Percentiles rank a stretch among this genome's conserved stretches.
Evolutionary conservation across 169 alveolate genomes (phyloP).

Genomic region (Toxoplasma gondii): DNA sequence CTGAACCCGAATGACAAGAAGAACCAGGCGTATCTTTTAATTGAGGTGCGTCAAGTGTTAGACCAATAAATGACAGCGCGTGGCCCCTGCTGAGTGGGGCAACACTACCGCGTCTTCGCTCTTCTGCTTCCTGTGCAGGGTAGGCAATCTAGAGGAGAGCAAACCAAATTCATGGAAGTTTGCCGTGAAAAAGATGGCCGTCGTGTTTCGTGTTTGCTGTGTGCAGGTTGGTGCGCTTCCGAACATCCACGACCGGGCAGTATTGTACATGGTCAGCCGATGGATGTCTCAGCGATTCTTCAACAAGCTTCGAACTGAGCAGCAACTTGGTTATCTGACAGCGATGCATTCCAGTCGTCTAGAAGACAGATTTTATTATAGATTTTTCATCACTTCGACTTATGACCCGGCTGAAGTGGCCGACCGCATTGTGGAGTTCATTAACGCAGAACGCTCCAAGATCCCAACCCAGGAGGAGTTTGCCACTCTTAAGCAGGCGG

Average conservation of each 20-base stretch:
- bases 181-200: too few species aligned
- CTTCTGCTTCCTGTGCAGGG: too few species aligned
- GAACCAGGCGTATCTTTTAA: neutral
- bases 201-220: neutral
- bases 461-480: neutral
- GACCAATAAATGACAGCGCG: too few species aligned
- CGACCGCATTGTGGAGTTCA: slow-evolving; percentile 3
- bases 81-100: too few species aligned
- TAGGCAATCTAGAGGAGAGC: too few species aligned
- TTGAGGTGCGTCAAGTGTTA: neutral
- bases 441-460: neutral
- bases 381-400: neutral
- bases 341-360: neutral
- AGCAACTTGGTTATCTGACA: slow-evolving; percentile 46
- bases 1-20: neutral
- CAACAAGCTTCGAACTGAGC: slow-evolving; percentile 28
- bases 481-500: neutral
- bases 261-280: neutral
- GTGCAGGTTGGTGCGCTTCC: slow-evolving; percentile 31
- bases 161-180: too few species aligned
- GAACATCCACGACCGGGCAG: slow-evolving; percentile 27
- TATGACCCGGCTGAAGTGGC: slow-evolving; percentile 28
- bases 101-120: too few species aligned
- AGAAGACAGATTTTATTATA: neutral
- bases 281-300: slow-evolving; percentile 42